These are phyloP conservation scores for Cordia subcordata DNA, from an alignment of 257 asterid genomes.

Conservation along the genomic window DNA sequence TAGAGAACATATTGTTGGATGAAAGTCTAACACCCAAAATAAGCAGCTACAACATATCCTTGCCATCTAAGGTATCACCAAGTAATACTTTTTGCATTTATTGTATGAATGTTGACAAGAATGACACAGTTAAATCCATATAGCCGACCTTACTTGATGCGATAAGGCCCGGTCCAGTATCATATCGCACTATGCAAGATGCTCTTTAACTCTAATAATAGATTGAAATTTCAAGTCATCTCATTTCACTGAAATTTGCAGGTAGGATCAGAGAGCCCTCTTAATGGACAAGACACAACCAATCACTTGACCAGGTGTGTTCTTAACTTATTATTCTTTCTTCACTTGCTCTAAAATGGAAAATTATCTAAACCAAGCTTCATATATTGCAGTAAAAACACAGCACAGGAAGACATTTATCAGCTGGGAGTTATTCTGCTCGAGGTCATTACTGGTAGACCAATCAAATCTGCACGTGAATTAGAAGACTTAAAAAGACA, in stretches of 20 bases:
- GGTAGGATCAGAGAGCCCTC: constrained; percentile 64
- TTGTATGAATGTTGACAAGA: too few species aligned
- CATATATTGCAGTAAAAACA: constrained; percentile 35
- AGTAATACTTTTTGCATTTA: background rate
- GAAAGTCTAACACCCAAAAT: constrained; percentile 71
- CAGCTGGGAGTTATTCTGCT: constrained; percentile 69
- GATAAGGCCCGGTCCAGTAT: too few species aligned
- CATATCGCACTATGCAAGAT: too few species aligned
- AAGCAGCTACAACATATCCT: constrained; percentile 65
- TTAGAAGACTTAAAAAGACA: constrained; percentile 57
- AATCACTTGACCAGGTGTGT: constrained; percentile 27
- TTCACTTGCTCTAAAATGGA: background rate
- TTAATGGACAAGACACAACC: constrained; percentile 41
- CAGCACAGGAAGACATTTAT: constrained; percentile 74
- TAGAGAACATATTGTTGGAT: constrained; percentile 70
- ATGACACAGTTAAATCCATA: too few species aligned
- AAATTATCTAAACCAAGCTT: background rate
- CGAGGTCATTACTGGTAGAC: constrained; percentile 64
- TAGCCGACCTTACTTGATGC: too few species aligned
- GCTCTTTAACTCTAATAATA: too few species aligned
- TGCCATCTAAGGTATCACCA: constrained; percentile 61
- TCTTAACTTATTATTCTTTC: background rate
- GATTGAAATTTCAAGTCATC: background rate
- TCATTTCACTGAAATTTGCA: constrained; percentile 14
- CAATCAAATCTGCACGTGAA: constrained; percentile 55